Evolutionary conservation across 2,329 filamentous ascomycete genomes (phyloP).

Genomic region (Camillea tinctor): DNA sequence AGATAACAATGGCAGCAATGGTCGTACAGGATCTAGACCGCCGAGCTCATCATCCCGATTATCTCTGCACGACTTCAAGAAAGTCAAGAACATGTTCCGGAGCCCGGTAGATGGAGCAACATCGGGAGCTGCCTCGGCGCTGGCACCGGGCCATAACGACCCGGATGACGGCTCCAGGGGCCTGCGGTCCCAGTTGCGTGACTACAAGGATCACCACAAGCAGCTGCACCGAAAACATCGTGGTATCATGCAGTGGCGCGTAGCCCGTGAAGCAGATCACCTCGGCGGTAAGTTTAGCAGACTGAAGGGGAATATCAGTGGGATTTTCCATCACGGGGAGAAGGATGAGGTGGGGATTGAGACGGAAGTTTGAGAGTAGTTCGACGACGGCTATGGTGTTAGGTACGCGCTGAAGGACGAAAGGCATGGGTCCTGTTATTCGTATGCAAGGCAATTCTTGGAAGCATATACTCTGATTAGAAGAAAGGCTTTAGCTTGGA

Average conservation of each 20-base stretch:
- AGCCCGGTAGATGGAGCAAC: slow-evolving; percentile 32
- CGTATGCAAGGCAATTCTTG: too few relatives aligned
- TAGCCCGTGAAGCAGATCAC: slow-evolving; percentile 50
- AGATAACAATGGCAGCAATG: slow-evolving; percentile 29
- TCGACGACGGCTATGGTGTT: too few relatives aligned
- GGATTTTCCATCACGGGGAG: slow-evolving; percentile 58
- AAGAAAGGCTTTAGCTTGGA: too few relatives aligned
- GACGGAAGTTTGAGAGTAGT: slow-evolving; percentile 59
- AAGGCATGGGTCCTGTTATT: too few relatives aligned
- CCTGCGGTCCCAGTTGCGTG: slow-evolving; percentile 50
- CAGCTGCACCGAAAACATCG: slow-evolving; percentile 64
- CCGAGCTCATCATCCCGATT: slow-evolving; percentile 22
- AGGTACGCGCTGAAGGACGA: too few relatives aligned
- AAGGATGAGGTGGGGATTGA: slow-evolving; percentile 59
- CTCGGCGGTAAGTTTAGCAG: slow-evolving; percentile 51
- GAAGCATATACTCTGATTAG: too few relatives aligned
- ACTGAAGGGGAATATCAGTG: slow-evolving; percentile 57
- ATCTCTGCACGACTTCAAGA: slow-evolving; percentile 31
- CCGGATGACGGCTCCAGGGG: slow-evolving; percentile 45
- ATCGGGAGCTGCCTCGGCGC: slow-evolving; percentile 29
- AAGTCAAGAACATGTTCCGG: slow-evolving; percentile 35
- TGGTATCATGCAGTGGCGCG: slow-evolving; percentile 73
- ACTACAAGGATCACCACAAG: slow-evolving; percentile 59
- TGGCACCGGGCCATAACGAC: slow-evolving; percentile 38
- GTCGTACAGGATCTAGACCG: slow-evolving; percentile 1